Base-by-base conservation (phyloP, 1,139 yeast genomes). In the Hansenula lynferdii region DNA sequence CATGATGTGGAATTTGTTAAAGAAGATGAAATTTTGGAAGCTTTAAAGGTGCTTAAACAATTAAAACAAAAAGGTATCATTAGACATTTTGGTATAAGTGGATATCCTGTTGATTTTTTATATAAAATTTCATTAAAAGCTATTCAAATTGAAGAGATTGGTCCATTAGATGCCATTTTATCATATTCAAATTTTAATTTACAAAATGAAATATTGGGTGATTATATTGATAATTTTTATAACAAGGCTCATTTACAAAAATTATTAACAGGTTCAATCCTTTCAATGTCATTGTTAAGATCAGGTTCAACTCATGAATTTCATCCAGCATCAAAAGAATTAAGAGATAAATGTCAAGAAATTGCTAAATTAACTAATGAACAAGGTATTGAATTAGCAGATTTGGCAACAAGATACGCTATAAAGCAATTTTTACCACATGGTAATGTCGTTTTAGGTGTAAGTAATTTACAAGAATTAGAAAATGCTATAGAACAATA, bases 1-100 rank as follows among this genome's bases (percentile, higher is more conserved):
- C 97, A 90, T 60, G 97, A 90, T 54, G 78, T 89, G 39, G 97
- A 90, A 60, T 90, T 90, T 61, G 85, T 80, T 8, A 60, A 69
- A 1, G 72, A 72, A 21, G 67, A 61, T 1, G 71, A 72, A 19
- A 75, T 82, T 7, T 53, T 76, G 22, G 82, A 61, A 19, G 97
- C 96, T 0, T 64, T 89, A 39, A 61, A 57, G 28, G 83, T 78
- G 49, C 69, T 87, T 49, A 70, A 66, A 50, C 51, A 53, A 35
- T 63, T 90, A 50, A 84, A 86, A 57, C 52, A 66, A 5, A 78
- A 79, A 51, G 96, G 96, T 0, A 31, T 72, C 8, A 70, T 87
- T 33, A 66, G 62, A 34, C 68, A 80, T 50, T 72, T 89, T 42
- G 97, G 97, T 8, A 64, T 89, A 33, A 80, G 95, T 9, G 97